These are phyloP conservation scores for Chaetomium olivaceum DNA, from an alignment of 2,329 filamentous ascomycete genomes.

Conservation along the genomic window DNA sequence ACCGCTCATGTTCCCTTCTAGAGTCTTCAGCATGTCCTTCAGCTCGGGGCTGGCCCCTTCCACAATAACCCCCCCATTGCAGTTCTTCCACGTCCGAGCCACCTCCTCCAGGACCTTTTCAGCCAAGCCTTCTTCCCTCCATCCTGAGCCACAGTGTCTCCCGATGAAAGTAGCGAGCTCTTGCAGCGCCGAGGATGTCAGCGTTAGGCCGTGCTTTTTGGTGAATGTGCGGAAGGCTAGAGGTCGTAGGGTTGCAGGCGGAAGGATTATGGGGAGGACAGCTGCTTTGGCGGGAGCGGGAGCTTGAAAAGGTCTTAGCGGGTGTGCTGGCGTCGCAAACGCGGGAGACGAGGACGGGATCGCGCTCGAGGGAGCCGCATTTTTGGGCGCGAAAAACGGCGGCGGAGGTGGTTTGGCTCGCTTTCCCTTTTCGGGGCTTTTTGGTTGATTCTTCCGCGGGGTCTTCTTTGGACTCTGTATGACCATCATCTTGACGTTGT, in stretches of 20 bases:
- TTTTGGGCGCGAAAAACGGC: constrained; percentile 44
- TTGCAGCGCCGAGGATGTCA: constrained; percentile 83
- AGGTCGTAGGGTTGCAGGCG: constrained; percentile 81
- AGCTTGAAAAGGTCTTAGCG: constrained; percentile 65
- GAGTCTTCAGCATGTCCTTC: constrained; percentile 75
- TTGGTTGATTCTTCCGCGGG: constrained; percentile 27
- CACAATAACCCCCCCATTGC: constrained; percentile 86
- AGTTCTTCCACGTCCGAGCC: constrained; percentile 87
- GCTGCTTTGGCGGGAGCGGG: constrained; percentile 54
- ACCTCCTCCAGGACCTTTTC: constrained; percentile 92
- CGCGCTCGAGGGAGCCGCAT: constrained; percentile 45
- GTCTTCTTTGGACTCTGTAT: constrained; percentile 32
- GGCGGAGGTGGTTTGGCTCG: constrained; percentile 38
- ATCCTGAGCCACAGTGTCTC: constrained; percentile 90
- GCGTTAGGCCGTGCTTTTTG: constrained; percentile 92
- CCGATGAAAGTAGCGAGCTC: constrained; percentile 87
- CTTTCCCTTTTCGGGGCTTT: constrained; percentile 34
- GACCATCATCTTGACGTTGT: constrained; percentile 30
- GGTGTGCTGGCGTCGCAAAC: constrained; percentile 83
- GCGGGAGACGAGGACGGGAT: constrained; percentile 88
- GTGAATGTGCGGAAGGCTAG: constrained; percentile 95
- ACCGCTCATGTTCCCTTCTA: constrained; percentile 89
- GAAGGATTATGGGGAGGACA: constrained; percentile 85
- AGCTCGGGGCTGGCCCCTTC: constrained; percentile 76
- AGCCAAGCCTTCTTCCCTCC: constrained; percentile 91